Conservation (phyloP, 306 rosid genomes). For the Canavalia ensiformis region DNA sequence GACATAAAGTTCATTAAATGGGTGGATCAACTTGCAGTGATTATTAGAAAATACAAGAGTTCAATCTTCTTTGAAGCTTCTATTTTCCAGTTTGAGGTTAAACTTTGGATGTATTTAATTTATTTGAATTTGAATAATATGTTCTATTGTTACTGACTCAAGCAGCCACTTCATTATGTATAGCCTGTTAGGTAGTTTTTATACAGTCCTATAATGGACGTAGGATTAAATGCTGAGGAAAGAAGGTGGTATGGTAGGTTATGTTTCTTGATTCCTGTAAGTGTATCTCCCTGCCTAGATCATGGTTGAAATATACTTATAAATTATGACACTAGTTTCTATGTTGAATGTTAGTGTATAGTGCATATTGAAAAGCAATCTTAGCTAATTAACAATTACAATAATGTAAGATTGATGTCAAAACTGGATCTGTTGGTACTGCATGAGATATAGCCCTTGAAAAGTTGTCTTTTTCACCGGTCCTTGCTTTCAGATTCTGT, state of each 20-base stretch:
- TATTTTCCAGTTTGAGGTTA: neutral
- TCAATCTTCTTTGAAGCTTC: neutral
- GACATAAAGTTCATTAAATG: neutral
- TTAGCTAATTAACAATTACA: neutral
- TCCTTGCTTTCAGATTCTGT: neutral
- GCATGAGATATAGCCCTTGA: neutral
- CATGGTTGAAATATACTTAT: constrained; percentile 9
- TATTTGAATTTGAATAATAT: neutral
- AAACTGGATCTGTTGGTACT: neutral
- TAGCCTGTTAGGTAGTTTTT: constrained; percentile 1
- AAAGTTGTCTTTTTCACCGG: neutral
- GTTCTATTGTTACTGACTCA: neutral
- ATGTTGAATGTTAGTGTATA: neutral
- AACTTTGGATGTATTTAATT: neutral
- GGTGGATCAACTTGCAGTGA: neutral
- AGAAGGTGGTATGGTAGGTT: neutral
- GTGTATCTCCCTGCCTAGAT: neutral
- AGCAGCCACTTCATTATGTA: constrained; percentile 18
- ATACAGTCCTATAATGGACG: neutral
- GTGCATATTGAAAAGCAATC: constrained; percentile 19
- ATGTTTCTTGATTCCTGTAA: neutral
- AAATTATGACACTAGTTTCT: neutral
- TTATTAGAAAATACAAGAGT: neutral
- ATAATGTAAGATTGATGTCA: neutral
- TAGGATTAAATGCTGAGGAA: neutral